Base-by-base conservation (phyloP, 1,139 yeast genomes). In the Geotrichum armillariae region DNA sequence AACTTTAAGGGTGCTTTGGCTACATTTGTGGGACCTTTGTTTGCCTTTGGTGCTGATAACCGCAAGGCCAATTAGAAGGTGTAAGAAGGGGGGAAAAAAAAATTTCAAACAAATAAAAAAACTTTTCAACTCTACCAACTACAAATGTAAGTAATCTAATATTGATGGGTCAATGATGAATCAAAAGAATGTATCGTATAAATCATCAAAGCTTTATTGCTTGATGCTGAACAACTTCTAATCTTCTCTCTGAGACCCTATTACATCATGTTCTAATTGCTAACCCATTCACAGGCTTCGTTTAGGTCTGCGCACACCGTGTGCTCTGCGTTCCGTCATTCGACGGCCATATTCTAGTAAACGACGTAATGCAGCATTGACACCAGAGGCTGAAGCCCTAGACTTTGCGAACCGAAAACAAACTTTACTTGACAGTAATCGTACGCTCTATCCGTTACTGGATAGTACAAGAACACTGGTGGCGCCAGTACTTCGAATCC, bases 1-100 rank as follows among this genome's bases (percentile, higher is more conserved):
- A 68, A 72, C 50, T 59, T 76, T 61, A 88, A 86, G 74, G 66
- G 67, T 38, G 64, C 63, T 8, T 56, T 80, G 54, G 74, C 74
- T 60, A 68, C 67, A 55, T 58, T 68, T 47, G 73, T 61, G 21
- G 64, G 66, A n/a, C 44, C 53, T 23, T 22, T 53, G 39, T 46
- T 49, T 14, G 47, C 38, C 9, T 32, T 39, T 20, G 44, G 38
- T 31, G 21, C 20, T 20, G 49, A 47, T 7, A 23, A 38, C n/a
- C 44, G 50, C 39, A 48, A 52, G 50, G 29, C 48, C 25, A 27
- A 37, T 31, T 51, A 51, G 22, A 9, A 12, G 21, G 41, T 9
- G 27, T 22, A 16, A 27, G 18, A 41, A 16, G 33, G 43, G 21
- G 16, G 12, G 22, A 18, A 27, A 18, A 25, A 6, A 32, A 7